Conservation (phyloP, 2,329 filamentous ascomycete species). For the Thielaviopsis cerberus region DNA sequence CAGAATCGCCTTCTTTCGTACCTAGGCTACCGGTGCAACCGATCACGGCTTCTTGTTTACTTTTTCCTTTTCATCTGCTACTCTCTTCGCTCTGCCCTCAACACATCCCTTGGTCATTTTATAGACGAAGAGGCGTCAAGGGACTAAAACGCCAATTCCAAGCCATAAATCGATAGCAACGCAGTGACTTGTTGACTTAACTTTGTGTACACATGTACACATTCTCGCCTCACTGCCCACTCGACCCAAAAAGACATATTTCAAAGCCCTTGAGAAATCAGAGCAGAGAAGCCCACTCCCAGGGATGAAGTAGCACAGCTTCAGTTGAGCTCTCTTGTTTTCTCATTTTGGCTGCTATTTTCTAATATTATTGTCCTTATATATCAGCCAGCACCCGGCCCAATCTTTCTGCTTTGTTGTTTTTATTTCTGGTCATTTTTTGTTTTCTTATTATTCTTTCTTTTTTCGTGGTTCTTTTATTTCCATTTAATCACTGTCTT, state of each 20-base stretch:
- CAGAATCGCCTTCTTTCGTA: not conserved
- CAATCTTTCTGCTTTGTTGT: not conserved
- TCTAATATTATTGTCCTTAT: not conserved
- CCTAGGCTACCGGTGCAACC: not conserved
- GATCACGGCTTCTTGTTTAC: not conserved
- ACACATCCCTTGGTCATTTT: not conserved
- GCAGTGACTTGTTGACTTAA: not conserved
- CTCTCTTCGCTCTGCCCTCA: not conserved
- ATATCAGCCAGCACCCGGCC: not conserved
- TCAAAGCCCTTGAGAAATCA: not conserved
- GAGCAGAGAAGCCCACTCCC: not conserved
- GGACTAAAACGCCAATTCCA: not conserved
- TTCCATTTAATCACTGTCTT: not conserved
- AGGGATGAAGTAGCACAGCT: not conserved
- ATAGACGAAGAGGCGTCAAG: not conserved
- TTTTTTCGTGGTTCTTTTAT: not conserved
- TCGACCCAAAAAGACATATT: not conserved
- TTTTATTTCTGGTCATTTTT: not conserved
- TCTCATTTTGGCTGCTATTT: not conserved
- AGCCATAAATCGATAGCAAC: not conserved
- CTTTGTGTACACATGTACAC: not conserved
- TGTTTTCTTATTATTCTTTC: not conserved
- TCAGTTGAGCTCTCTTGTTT: not conserved
- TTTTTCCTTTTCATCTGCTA: not conserved
- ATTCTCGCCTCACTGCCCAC: not conserved